Percentiles rank a stretch among this genome's conserved stretches.
phyloP scores from a whole-genome alignment of 306 rosid genomes.

The Cicer judaicum region DNA sequence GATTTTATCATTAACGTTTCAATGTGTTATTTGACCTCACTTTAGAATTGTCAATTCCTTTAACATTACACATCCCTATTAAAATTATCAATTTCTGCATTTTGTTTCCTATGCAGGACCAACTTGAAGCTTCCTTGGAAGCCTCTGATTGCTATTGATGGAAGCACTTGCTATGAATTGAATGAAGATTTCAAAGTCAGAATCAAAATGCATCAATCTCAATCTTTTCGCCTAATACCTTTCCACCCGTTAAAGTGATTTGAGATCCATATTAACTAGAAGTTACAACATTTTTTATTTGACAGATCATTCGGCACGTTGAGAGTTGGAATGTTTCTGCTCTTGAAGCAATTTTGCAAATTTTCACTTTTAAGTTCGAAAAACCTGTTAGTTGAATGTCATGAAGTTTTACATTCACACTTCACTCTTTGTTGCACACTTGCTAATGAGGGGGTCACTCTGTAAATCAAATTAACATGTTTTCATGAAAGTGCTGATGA shows the following conservation, averaged over 20 bases:
- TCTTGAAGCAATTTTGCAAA: constrained; percentile 82
- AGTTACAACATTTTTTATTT: constrained; percentile 31
- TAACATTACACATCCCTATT: constrained; percentile 22
- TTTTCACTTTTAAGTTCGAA: constrained; percentile 61
- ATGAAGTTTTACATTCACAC: constrained; percentile 21
- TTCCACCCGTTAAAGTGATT: constrained; percentile 24
- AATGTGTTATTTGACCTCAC: background rate
- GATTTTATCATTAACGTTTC: background rate
- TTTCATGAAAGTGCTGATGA: background rate
- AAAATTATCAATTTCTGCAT: constrained; percentile 12
- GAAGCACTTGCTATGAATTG: constrained; percentile 76
- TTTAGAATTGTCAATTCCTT: background rate
- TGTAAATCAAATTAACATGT: background rate
- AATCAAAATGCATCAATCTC: constrained; percentile 15
- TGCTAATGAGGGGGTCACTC: background rate
- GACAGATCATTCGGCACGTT: constrained; percentile 81
- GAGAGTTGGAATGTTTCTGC: constrained; percentile 93
- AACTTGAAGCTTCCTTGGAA: constrained; percentile 91
- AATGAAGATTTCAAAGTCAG: constrained; percentile 63
- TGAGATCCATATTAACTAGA: constrained; percentile 29
- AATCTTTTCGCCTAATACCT: constrained; percentile 1
- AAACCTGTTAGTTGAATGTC: constrained; percentile 39
- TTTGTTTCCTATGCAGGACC: constrained; percentile 61
- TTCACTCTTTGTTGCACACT: background rate
- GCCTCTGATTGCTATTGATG: constrained; percentile 76